Evolutionary conservation across 192 early-diverging fungal species (phyloP), one percentile per base, ranked within the genome.

Genomic region (Coemansia erecta): DNA sequence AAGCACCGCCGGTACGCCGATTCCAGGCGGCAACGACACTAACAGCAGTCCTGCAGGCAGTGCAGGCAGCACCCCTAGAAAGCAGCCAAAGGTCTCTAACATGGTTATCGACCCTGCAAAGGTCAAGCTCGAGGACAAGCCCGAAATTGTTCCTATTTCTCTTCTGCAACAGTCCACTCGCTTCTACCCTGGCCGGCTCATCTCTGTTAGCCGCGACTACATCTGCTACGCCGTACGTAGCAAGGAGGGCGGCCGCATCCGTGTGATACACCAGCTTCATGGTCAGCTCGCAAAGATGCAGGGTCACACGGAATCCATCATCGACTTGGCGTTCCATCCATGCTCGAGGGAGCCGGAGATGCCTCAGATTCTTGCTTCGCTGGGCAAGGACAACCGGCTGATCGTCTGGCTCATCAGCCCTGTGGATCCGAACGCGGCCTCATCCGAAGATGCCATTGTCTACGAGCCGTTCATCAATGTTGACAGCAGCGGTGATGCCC

Each of bases 151-250:
- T n/a, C 68, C 64, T 8, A 77, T 77, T 39, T 77, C 73, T n/a
- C 68, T 70, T 33, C 60, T 77, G 22, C 73, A 70, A 23, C 73
- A 77, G 54, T 64, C 73, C 4, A 54, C 54, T 19, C 73, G 73
- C 13, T 77, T 70, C 57, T 55, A 61, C 17, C 52, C 68, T 23
- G 73, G 73, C 0, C 43, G 73, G 4, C 64, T 77, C 40, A 64
- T 77, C 18, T 60, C 73, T 2, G 73, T 77, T 28, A 77, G 73
- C 44, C 60, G 73, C 48, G 73, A 77, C 33, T 77, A 70, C 54
- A 77, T 77, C 26, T 77, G 73, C 61, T 77, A 77, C 21, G 73
- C 73, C 11, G 73, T 77, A 10, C 60, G 73, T 24, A 77, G 68
- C 73, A 77, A 77, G 26, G 73, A 77, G 44, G 73, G 73, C 9